Evolutionary conservation across 2,329 filamentous ascomycete genomes (phyloP).

Genomic region (Aureobasidium sp.): DNA sequence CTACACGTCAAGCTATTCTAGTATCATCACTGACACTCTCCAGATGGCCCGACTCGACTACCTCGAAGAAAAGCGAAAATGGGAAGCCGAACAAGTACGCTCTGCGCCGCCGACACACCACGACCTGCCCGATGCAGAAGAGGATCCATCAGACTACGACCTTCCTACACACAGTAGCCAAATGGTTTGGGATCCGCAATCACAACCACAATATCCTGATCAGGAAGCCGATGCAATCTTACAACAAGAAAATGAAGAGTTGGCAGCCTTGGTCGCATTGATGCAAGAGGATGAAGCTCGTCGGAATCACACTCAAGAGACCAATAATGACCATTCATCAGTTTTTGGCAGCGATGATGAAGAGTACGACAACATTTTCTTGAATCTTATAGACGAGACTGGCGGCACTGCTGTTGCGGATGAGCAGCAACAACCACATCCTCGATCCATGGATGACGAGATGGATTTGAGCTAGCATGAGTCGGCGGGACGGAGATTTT

Average conservation of each 20-base stretch:
- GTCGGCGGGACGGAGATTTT: neutral
- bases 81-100: slow-evolving; percentile 39
- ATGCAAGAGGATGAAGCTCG: slow-evolving; percentile 29
- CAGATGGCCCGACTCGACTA: slow-evolving; percentile 45
- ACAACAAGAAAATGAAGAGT: slow-evolving; percentile 38
- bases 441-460: slow-evolving; percentile 33
- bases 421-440: slow-evolving; percentile 20
- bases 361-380: slow-evolving; percentile 57
- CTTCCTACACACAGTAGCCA: neutral
- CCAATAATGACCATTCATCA: slow-evolving; percentile 17
- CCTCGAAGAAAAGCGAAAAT: slow-evolving; percentile 35
- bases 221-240: slow-evolving; percentile 35
- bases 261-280: slow-evolving; percentile 39
- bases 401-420: slow-evolving; percentile 17
- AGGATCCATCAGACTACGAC: slow-evolving; percentile 17
- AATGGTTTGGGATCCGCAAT: neutral
- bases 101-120: slow-evolving; percentile 30
- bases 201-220: slow-evolving; percentile 21
- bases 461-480: slow-evolving; percentile 25
- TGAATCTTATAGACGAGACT: slow-evolving; percentile 53
- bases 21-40: slow-evolving; percentile 2
- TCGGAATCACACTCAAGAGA: slow-evolving; percentile 13
- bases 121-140: slow-evolving; percentile 22
- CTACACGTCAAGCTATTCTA: neutral
- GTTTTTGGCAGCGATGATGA: slow-evolving; percentile 45